Evolutionary conservation across 768 basidiomycete species (phyloP).

Genomic region (Boletus subparvulus): DNA sequence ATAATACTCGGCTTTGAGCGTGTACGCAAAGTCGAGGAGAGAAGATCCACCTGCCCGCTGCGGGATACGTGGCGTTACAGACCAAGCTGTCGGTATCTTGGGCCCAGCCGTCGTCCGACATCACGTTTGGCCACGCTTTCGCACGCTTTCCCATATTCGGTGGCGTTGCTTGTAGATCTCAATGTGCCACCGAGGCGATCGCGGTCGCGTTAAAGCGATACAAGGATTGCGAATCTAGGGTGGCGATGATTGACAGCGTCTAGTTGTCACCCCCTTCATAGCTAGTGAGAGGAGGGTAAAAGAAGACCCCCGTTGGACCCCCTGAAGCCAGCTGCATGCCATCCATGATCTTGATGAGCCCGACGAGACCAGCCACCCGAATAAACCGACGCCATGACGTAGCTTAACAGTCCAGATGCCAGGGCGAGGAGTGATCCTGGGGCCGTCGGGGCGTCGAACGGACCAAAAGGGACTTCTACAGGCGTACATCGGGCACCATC

Average conservation of each 20-base stretch:
- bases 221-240: not conserved
- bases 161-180: not conserved
- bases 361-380: not conserved
- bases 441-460: not conserved
- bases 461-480: too few species aligned
- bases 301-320: not conserved
- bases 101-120: not conserved
- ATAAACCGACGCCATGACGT: conserved; percentile 5
- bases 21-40: not conserved
- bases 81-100: not conserved
- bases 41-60: not conserved
- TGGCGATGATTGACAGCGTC: not conserved
- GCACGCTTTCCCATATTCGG: too few species aligned
- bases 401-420: conserved; percentile 1
- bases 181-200: not conserved
- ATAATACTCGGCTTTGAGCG: not conserved
- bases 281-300: conserved; percentile 13
- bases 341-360: conserved; percentile 11
- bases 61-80: not conserved
- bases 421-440: not conserved
- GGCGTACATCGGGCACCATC: not conserved
- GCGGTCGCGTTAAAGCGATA: not conserved
- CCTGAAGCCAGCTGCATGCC: too few species aligned
- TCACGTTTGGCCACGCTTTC: not conserved
- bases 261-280: not conserved